Evolutionary conservation across 1,284 basidiomycete species (phyloP), one percentile per base, ranked within the genome.

Genomic region (Omphalotus olearius): DNA sequence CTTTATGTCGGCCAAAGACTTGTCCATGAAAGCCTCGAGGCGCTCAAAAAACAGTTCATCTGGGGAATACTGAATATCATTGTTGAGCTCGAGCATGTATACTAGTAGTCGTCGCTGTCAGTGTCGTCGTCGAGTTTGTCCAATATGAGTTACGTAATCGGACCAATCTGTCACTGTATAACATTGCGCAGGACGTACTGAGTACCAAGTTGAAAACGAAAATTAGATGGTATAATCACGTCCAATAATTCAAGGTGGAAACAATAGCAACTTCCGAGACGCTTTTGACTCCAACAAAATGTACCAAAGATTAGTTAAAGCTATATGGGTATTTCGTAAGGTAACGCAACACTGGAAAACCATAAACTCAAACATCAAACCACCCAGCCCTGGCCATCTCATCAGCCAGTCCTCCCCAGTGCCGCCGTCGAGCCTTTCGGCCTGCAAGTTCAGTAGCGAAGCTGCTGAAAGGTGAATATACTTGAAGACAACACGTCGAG

Each of bases 381-480:
- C 87, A 89, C 0, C 85, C 85, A 4, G 82, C 80, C 45, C 70
- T 70, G 2, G 69, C 65, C 83, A 89, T 88, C 63, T 88, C 87
- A n/a, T 80, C 77, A 1, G 78, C 82, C 11, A 90, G 67, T 9
- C 84, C 83, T 41, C 75, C 72, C 83, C 85, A 88, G 16, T 73
- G 72, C 47, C 69, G 68, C 51, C 74, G 66, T 54, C 80, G 67
- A 0, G 80, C 84, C 63, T 85, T 88, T 36, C 88, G 72, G 23
- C 86, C 87, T 10, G 87, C 78, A 9, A 90, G 67, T 62, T 90
- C 88, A 0, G 85, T 88, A 9, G 87, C 87, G 64, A 91, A 89
- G 58, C 85, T 88, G 51, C 6, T 1, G 30, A 1, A 9, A 47
- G 37, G 16, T 13, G 28, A 44, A 35, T 44, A n/a, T 11, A 25